Base-by-base conservation (phyloP, 495 filamentous ascomycete species). In the Hypomontagnella submonticulosa region DNA sequence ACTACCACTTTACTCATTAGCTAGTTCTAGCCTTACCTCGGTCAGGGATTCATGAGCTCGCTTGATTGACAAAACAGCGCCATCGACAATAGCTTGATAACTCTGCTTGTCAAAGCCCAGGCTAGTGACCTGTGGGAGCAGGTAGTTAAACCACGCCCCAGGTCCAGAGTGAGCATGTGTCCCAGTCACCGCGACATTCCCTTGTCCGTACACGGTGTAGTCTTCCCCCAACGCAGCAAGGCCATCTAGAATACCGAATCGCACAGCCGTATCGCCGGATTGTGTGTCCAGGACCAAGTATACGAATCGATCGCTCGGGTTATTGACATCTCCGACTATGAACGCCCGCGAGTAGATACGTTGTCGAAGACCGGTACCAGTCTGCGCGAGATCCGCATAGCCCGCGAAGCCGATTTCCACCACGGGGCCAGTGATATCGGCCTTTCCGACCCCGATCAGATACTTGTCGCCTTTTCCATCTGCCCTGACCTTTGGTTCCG, bases 121-220 rank as follows among this genome's bases (percentile, higher is more conserved):
- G 57, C 89, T 92, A 0, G 95, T 97, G 62, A 99, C 87, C 72
- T 97, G 95, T 4, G 94, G 94, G 8, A 99, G 83, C 12, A 99
- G 84, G 73, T 99, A 99, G 69, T 99, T 99, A 70, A 95, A 86
- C 93, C 92, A 98, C 32, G 90, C 95, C 0, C 92, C 95, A 13
- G 94, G 93, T 0, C 92, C 94, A 32, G 92, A 90, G 75, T 99
- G 95, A 3, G 89, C 91, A 73, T 99, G 95, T 0, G 95, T 97
- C 20, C 94, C 95, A 1, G 90, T 94, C 15, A 99, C 81, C 11
- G 95, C 95, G 42, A 99, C 76, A 71, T 97, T 99, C 52, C 84
- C 81, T 62, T 88, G 84, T 20, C 85, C 85, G 73, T 97, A 99
- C 16, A 79, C 73, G 9, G 76, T 62, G 44, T 83, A 86, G 7